These are phyloP conservation scores for Chaetoceros muelleri DNA, from an alignment of 108 stramenopile genomes.

Conservation along the genomic window DNA sequence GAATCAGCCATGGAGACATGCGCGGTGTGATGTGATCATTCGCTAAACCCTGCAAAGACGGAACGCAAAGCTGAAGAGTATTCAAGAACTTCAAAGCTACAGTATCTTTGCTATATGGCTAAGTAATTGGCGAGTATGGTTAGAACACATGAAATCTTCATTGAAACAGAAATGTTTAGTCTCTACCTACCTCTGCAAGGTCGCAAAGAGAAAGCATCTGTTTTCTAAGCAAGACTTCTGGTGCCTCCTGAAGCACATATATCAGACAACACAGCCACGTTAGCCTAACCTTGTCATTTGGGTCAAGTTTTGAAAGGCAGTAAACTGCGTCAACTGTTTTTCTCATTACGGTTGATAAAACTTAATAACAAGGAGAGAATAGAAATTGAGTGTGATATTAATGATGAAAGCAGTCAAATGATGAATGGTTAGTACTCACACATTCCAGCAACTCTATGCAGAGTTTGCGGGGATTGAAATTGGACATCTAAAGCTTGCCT, in stretches of 20 bases:
- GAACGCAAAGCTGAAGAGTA: not conserved
- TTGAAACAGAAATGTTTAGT: not conserved
- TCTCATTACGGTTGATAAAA: conserved; percentile 34
- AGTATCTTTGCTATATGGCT: not conserved
- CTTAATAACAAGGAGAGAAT: too few species aligned
- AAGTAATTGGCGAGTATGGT: not conserved
- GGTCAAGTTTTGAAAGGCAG: conserved; percentile 58
- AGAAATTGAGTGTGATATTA: not conserved
- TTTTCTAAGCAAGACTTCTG: conserved; percentile 56
- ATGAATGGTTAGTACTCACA: conserved; percentile 1
- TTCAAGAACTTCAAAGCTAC: not conserved
- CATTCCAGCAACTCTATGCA: conserved; percentile 59
- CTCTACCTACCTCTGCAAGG: conserved; percentile 9
- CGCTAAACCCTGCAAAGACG: not conserved
- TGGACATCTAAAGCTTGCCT: conserved; percentile 72
- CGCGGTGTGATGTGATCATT: not conserved
- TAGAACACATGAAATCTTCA: too few species aligned
- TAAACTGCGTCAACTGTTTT: conserved; percentile 40
- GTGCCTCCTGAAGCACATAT: conserved; percentile 76
- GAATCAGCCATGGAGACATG: conserved; percentile 58
- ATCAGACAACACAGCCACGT: conserved; percentile 65
- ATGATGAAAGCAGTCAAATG: not conserved
- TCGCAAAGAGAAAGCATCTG: conserved; percentile 41
- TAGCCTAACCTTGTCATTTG: conserved; percentile 61
- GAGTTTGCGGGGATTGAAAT: conserved; percentile 49